A percentile compares a stretch with the other conserved stretches of the same genome.
These are phyloP conservation scores for Mucor velutinosus DNA, from an alignment of 371 early-diverging fungal species.

Conservation along the genomic window DNA sequence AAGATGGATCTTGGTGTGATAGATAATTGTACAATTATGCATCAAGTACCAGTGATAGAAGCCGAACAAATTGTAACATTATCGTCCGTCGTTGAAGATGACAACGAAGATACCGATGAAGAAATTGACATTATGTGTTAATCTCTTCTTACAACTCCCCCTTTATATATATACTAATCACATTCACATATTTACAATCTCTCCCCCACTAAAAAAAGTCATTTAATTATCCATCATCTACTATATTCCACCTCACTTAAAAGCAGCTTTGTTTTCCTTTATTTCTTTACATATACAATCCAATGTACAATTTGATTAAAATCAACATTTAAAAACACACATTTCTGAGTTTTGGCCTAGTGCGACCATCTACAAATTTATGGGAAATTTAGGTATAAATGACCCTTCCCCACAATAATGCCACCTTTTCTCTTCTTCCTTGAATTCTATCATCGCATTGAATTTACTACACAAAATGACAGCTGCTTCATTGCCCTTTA, in stretches of 20 bases:
- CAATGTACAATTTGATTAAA: not conserved
- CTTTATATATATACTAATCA: slow-evolving; percentile 4
- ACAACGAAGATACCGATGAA: slow-evolving; percentile 25
- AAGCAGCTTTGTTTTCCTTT: not conserved
- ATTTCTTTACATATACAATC: not conserved
- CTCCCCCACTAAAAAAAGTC: not conserved
- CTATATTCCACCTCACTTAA: not conserved
- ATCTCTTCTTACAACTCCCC: not conserved
- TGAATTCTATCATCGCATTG: not conserved
- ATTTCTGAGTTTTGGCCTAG: not conserved
- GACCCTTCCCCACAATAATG: not conserved
- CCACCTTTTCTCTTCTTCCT: not conserved
- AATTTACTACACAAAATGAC: not conserved
- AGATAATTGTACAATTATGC: slow-evolving; percentile 46
- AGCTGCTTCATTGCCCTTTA: slow-evolving; percentile 33
- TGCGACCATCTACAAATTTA: not conserved
- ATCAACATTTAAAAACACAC: not conserved
- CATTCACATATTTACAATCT: not conserved
- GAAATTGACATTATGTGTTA: slow-evolving; percentile 39
- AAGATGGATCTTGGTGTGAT: slow-evolving; percentile 48
- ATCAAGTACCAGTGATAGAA: slow-evolving; percentile 18
- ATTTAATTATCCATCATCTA: slow-evolving; percentile 4
- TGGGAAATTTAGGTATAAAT: not conserved
- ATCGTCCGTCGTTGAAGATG: slow-evolving; percentile 6
- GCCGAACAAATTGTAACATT: slow-evolving; percentile 9